Evolutionary conservation across 352 stramenopile species (phyloP), one percentile per base, ranked within the genome.

Genomic region (Halophytophthora polymorphica): DNA sequence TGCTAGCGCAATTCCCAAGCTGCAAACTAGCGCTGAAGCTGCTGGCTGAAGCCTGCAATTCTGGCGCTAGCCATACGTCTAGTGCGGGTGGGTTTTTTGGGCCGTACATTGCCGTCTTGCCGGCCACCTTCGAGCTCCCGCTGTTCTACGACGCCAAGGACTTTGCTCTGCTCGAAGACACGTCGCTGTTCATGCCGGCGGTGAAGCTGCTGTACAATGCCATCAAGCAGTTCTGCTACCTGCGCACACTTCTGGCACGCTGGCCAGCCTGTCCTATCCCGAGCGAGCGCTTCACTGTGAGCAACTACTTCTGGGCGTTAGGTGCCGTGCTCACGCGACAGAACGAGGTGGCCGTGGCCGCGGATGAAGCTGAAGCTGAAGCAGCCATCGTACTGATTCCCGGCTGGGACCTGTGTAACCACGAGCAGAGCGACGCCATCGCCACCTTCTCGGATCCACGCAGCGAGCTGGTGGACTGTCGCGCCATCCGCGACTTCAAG

Each of bases 361-460:
- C 55, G 3, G 49, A 45, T 13, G 11, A 14, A 3, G 11, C 33
- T 14, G 6, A 38, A 17, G 57, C 56, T 2, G 52, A 69, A 15
- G 41, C 53, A 21, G 58, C 59, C 7, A 57, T 86, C 46, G 75
- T 70, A 31, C 62, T 86, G 35, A 84, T 86, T 39, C 75, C 75
- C 0, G 72, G 74, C 4, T 86, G 74, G 72, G 75, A 86, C 41
- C 67, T 86, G 53, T 84, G 72, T 61, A 86, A 86, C 53, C 75
- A 86, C 56, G 75, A 81, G 39, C 43, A 52, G n/a, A 66, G 65
- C 21, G 63, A 67, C 2, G 36, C 46, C 2, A 75, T 83, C 58
- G 64, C 60, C 8, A 81, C 72, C 6, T 81, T 74, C 40, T 73
- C 58, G 14, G 70, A 83, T 43, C 50, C 65, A 21, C 46, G 21